Percentiles rank a stretch among this genome's conserved stretches.
phyloP scores from a whole-genome alignment of 2,329 filamentous ascomycete species.

The Ophiostoma sp. region DNA sequence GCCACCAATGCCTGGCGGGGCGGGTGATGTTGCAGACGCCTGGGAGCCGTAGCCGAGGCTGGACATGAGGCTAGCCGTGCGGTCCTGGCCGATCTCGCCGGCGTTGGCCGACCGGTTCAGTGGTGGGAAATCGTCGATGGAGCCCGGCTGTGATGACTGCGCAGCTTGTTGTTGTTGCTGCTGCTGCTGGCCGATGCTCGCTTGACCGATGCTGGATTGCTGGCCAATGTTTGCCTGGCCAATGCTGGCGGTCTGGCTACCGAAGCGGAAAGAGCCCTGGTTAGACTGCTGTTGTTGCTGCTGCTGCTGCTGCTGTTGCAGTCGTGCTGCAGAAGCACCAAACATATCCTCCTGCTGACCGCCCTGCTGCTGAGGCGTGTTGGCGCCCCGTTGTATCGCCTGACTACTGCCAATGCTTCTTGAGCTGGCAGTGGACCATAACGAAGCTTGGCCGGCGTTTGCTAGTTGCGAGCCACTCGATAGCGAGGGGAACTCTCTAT shows the following conservation, averaged over 20 bases:
- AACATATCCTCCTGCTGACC: conserved; percentile 52
- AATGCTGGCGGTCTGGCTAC: conserved; percentile 34
- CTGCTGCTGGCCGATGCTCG: conserved; percentile 9
- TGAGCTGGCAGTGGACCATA: conserved; percentile 56
- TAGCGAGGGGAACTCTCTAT: conserved; percentile 65
- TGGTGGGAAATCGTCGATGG: conserved; percentile 63
- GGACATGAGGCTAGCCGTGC: conserved; percentile 53
- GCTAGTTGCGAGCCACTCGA: conserved; percentile 60
- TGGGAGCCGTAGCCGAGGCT: conserved; percentile 56
- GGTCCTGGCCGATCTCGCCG: conserved; percentile 60
- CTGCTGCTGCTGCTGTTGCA: conserved; percentile 31
- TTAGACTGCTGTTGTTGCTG: conserved; percentile 31
- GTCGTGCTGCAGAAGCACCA: conserved; percentile 41
- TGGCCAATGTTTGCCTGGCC: conserved; percentile 31
- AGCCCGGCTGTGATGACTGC: conserved; percentile 50
- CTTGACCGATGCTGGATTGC: not conserved
- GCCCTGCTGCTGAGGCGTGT: conserved; percentile 44
- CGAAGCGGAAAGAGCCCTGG: conserved; percentile 56
- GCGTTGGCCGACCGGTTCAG: conserved; percentile 55
- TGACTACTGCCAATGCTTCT: conserved; percentile 50
- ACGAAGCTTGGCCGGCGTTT: conserved; percentile 49
- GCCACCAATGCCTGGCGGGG: conserved; percentile 34
- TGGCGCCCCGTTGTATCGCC: conserved; percentile 51
- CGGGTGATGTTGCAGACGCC: conserved; percentile 40
- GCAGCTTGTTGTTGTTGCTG: conserved; percentile 31